Evolutionary conservation across 352 stramenopile genomes (phyloP).

Genomic region (Pythium utonaiense): DNA sequence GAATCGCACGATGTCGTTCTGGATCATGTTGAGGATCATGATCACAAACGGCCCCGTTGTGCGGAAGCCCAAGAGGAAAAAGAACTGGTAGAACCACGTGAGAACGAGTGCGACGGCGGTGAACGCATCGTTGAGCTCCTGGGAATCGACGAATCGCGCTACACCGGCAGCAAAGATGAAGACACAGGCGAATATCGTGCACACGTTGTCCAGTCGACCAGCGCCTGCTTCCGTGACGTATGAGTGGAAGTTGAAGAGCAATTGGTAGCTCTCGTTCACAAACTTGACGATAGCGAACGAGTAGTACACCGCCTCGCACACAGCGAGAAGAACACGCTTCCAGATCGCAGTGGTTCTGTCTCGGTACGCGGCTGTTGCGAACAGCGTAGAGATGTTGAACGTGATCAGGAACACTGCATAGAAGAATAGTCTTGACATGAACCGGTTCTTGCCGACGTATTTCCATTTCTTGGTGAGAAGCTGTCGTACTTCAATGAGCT

Average conservation of each 20-base stretch:
- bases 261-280: slow-evolving; percentile 48
- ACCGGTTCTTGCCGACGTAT: slow-evolving; percentile 46
- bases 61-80: slow-evolving; percentile 63
- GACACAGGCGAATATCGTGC: slow-evolving; percentile 35
- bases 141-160: slow-evolving; percentile 17
- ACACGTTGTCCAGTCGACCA: slow-evolving; percentile 51
- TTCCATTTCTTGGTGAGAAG: slow-evolving; percentile 65
- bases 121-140: slow-evolving; percentile 42
- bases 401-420: slow-evolving; percentile 38
- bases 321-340: slow-evolving; percentile 22
- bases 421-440: slow-evolving; percentile 33
- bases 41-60: slow-evolving; percentile 62
- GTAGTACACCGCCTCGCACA: slow-evolving; percentile 32
- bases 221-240: slow-evolving; percentile 46
- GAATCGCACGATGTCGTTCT: slow-evolving; percentile 56
- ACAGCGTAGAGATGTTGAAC: slow-evolving; percentile 48
- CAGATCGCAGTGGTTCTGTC: slow-evolving; percentile 13
- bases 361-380: slow-evolving; percentile 33
- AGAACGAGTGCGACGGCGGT: slow-evolving; percentile 44
- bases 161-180: slow-evolving; percentile 32
- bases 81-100: slow-evolving; percentile 63
- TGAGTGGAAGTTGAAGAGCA: slow-evolving; percentile 34
- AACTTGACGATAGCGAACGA: slow-evolving; percentile 40
- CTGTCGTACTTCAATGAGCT: slow-evolving; percentile 45
- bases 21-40: slow-evolving; percentile 65